Evolutionary conservation across 2,329 filamentous ascomycete genomes (phyloP).

Genomic region (Fusarium caatingaense): DNA sequence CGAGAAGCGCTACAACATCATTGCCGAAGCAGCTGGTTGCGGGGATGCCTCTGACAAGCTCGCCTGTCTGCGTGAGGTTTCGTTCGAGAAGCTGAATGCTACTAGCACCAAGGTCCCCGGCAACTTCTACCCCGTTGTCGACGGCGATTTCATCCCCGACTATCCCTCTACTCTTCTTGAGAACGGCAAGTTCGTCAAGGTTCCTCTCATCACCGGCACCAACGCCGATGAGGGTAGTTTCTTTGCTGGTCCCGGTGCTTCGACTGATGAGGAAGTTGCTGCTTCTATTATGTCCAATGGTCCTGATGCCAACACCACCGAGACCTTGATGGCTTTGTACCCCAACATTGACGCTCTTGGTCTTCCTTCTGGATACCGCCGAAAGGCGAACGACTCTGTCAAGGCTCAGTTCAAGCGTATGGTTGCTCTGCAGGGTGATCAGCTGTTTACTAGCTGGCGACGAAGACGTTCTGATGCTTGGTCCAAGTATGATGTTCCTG

Average conservation of each 20-base stretch:
- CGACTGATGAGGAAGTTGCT: constrained; percentile 17
- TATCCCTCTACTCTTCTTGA: constrained; percentile 63
- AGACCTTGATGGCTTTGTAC: constrained; percentile 35
- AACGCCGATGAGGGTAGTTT: constrained; percentile 73
- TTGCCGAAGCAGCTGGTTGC: constrained; percentile 42
- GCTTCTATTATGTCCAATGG: constrained; percentile 8
- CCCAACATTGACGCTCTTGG: constrained; percentile 40
- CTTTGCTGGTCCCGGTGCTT: constrained; percentile 62
- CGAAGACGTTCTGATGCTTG: constrained; percentile 65
- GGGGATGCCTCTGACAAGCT: constrained; percentile 40
- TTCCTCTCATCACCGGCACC: constrained; percentile 71
- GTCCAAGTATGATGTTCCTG: constrained; percentile 59
- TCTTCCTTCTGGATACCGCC: constrained; percentile 28
- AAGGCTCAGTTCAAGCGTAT: constrained; percentile 62
- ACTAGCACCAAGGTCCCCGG: constrained; percentile 25
- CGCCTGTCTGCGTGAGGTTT: constrained; percentile 46
- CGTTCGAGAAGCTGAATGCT: constrained; percentile 37
- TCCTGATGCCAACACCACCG: constrained; percentile 17
- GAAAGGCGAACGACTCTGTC: constrained; percentile 21
- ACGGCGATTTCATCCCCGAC: constrained; percentile 54
- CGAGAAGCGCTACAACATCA: constrained; percentile 35
- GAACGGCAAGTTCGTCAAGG: constrained; percentile 69
- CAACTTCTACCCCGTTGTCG: constrained; percentile 42
- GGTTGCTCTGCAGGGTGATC: constrained; percentile 64
- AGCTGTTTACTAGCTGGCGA: constrained; percentile 64